Conservation (phyloP, 2,329 filamentous ascomycete species). For the Harringtonia aguacate region DNA sequence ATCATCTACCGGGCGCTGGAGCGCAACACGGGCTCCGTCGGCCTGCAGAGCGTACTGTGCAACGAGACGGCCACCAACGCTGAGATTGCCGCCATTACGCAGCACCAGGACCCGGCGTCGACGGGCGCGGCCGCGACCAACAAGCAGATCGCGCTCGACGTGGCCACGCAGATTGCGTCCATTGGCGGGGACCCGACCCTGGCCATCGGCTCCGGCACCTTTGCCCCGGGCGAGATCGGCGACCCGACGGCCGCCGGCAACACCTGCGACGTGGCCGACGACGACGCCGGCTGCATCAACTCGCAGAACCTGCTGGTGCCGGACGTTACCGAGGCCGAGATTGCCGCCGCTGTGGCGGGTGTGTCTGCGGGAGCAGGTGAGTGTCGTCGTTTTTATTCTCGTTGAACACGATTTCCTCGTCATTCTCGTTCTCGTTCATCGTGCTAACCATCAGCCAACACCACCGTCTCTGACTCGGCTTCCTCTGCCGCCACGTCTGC, state of each 20-base stretch:
- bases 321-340: constrained; percentile 42
- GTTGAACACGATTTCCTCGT: no score
- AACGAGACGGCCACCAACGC: constrained; percentile 45
- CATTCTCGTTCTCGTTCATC: no score
- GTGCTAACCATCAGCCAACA: no score
- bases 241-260: constrained; percentile 35
- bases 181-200: constrained; percentile 52
- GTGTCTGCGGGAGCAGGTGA: constrained; percentile 14
- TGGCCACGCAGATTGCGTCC: constrained; percentile 47
- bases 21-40: constrained; percentile 49
- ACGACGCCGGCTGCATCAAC: constrained; percentile 45
- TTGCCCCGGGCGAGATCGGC: constrained; percentile 40
- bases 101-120: constrained; percentile 59
- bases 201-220: constrained; percentile 53
- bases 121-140: constrained; percentile 40
- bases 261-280: constrained; percentile 38
- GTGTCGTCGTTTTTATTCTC: constrained; percentile 5
- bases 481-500: neutral
- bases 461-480: no score
- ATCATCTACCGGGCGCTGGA: constrained; percentile 44
- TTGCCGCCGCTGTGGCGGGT: constrained; percentile 37
- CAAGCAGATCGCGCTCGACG: constrained; percentile 47
- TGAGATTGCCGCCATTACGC: constrained; percentile 51
- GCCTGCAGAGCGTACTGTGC: constrained; percentile 46
- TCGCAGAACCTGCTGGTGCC: constrained; percentile 41